These are phyloP conservation scores for Citropsis articulata DNA, from an alignment of 345 rosid species.

Conservation along the genomic window DNA sequence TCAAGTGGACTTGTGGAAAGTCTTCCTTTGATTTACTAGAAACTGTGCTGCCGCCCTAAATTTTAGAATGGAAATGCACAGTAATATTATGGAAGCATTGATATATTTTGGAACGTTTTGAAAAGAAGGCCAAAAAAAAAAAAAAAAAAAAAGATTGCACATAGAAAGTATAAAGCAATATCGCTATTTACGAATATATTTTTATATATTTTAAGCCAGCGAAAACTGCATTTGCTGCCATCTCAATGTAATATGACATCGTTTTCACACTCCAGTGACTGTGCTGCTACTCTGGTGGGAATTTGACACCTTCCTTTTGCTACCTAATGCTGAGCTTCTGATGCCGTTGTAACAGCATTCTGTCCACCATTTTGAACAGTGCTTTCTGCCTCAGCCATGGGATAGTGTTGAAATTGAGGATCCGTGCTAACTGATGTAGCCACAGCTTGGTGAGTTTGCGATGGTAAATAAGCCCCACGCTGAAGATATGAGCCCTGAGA, in stretches of 20 bases:
- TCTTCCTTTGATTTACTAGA: not conserved
- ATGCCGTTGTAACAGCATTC: not conserved
- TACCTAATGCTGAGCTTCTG: not conserved
- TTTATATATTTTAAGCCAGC: not conserved
- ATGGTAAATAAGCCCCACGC: constrained; percentile 7
- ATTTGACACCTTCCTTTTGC: not conserved
- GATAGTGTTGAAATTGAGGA: constrained; percentile 12
- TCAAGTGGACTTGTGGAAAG: not conserved
- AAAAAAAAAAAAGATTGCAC: not conserved
- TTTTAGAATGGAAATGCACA: not conserved
- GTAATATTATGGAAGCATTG: not conserved
- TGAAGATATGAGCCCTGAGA: constrained; percentile 14
- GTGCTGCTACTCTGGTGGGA: not conserved
- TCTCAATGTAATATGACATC: not conserved
- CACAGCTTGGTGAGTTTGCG: constrained; percentile 16
- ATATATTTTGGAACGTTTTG: not conserved
- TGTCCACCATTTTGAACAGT: not conserved
- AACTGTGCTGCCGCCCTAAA: not conserved
- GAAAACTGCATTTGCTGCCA: not conserved
- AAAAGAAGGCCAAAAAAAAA: too few species aligned
- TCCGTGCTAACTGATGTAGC: not conserved
- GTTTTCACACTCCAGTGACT: not conserved
- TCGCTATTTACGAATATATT: not conserved
- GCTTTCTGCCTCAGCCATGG: constrained; percentile 1
- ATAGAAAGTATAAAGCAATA: not conserved